Base-by-base conservation (phyloP, 805 yeast genomes). In the Ogataea neopini region DNA sequence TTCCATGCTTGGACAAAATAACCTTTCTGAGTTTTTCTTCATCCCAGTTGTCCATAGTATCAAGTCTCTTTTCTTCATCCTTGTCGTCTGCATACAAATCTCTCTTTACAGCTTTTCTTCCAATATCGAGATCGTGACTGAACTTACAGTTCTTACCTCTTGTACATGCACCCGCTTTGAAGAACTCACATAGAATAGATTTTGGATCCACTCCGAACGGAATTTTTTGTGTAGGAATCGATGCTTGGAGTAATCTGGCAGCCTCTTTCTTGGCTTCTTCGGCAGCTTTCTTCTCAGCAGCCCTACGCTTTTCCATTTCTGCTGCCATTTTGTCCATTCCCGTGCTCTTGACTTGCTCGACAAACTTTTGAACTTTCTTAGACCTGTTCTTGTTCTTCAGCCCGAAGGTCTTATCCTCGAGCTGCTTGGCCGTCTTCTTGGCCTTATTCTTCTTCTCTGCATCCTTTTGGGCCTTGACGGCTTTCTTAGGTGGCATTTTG, bases 181-280 rank as follows among this genome's bases (percentile, higher is more conserved):
- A 92, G 68, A 81, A 83, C 48, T 88, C 87, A 79, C 99, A 94
- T 17, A 94, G 69, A 29, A 94, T 86, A 1, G 96, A 81, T 71
- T 94, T 92, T 45, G 99, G 99, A 70, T 94, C 98, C 50, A 90
- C 97, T 44, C 99, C 99, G 62, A 92, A 90, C 35, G 97, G 96
- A 26, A 92, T 88, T 64, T 88, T 89, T 66, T 88, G 97, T 39
- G 73, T 76, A 45, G 80, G 85, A 43, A 88, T 74, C 3, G 81
- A 74, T 0, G 81, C 71, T 26, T 83, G 85, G 58, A 89, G 79
- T 38, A 92, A 69, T 14, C 86, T 84, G 11, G 88, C 84, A 4
- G 96, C 95, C 62, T 92, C 97, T 40, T 79, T 80, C 64, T 86
- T 88, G 36, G 96, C 97, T 37, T 79, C 84, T 54, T 92, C 99